Conservation (phyloP, 192 early-diverging fungal species). For the Podochytrium sp. region DNA sequence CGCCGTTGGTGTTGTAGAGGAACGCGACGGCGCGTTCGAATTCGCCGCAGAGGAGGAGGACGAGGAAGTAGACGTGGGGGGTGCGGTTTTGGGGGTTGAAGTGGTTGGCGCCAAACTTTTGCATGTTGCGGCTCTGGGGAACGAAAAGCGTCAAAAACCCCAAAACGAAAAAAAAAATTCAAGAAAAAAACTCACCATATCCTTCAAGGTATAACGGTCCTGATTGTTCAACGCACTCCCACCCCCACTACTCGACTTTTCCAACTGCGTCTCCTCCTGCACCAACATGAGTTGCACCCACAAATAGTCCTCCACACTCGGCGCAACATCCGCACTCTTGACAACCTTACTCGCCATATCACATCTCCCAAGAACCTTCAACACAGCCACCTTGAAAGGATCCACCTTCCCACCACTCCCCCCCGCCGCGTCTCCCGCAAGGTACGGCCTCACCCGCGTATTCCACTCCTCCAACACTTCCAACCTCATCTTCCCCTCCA, state of each 20-base stretch:
- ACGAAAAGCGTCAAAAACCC: background rate
- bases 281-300: slow-evolving; percentile 87
- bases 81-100: slow-evolving; percentile 66
- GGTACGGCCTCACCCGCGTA: slow-evolving; percentile 40
- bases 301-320: slow-evolving; percentile 88
- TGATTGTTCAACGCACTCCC: slow-evolving; percentile 6
- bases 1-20: slow-evolving; percentile 58
- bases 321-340: slow-evolving; percentile 61
- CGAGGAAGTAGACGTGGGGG: slow-evolving; percentile 71
- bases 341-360: slow-evolving; percentile 71
- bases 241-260: slow-evolving; percentile 15
- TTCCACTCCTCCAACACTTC: slow-evolving; percentile 66
- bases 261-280: slow-evolving; percentile 53
- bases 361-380: slow-evolving; percentile 89
- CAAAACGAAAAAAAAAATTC: background rate
- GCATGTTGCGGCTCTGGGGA: slow-evolving; percentile 49
- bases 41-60: slow-evolving; percentile 85
- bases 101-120: slow-evolving; percentile 68
- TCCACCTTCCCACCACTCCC: slow-evolving; percentile 58
- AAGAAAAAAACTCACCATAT: slow-evolving; percentile 55
- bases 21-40: slow-evolving; percentile 86
- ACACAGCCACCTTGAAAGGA: slow-evolving; percentile 90
- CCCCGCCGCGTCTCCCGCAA: slow-evolving; percentile 23
- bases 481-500: slow-evolving; percentile 55
- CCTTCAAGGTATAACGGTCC: slow-evolving; percentile 69